Evolutionary conservation across 179 eudicot genomes (phyloP).

Genomic region (Silene noctiflora): DNA sequence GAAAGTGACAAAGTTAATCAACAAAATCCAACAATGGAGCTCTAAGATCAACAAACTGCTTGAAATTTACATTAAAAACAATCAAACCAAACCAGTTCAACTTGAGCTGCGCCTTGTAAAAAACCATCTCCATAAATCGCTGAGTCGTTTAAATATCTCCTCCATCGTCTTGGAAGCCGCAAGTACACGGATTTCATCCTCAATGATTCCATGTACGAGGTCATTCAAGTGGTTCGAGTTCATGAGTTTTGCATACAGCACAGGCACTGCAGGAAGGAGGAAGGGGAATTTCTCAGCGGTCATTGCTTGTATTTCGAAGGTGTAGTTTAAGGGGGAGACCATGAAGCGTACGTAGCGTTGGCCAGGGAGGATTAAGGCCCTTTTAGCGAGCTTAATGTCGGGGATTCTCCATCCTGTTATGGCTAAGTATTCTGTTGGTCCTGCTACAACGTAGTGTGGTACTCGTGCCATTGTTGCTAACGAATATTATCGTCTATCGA

Average conservation of each 20-base stretch:
- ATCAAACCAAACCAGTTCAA: constrained; percentile 34
- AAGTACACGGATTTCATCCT: constrained; percentile 36
- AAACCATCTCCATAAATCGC: constrained; percentile 30
- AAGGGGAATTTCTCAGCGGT: constrained; percentile 28
- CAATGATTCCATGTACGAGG: constrained; percentile 35
- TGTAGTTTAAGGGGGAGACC: constrained; percentile 24
- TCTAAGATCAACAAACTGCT: constrained; percentile 36
- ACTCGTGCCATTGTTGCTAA: neutral
- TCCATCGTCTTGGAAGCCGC: constrained; percentile 45
- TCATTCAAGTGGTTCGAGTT: constrained; percentile 30
- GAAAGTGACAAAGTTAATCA: no score
- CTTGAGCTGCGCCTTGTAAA: constrained; percentile 36
- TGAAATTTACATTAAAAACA: constrained; percentile 41
- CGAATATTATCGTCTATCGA: no score
- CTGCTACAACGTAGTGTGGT: constrained; percentile 18
- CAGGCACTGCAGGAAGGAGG: constrained; percentile 36
- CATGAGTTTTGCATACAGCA: constrained; percentile 32
- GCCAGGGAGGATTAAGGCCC: constrained; percentile 16
- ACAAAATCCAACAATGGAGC: no score
- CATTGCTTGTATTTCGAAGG: constrained; percentile 29
- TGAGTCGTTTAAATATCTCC: constrained; percentile 35
- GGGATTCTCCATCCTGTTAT: constrained; percentile 16
- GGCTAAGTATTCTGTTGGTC: constrained; percentile 21
- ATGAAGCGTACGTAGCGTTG: constrained; percentile 10
- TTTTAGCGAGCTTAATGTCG: constrained; percentile 20